Evolutionary conservation across 305 asterid genomes (phyloP).

Genomic region (Rubia balearica): DNA sequence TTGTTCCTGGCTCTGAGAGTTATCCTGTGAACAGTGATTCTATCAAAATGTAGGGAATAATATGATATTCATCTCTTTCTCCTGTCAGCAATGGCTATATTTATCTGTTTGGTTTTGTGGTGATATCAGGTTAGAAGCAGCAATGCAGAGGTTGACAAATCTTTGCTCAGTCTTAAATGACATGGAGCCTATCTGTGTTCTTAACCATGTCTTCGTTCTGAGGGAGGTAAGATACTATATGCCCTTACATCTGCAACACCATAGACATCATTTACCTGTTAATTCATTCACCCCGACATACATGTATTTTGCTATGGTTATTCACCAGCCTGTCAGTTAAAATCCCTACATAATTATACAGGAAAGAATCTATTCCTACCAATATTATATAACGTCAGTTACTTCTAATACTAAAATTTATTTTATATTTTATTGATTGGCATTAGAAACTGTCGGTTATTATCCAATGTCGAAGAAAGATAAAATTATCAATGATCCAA

Average conservation of each 20-base stretch:
- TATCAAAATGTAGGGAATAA: constrained; percentile 62
- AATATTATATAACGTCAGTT: background rate
- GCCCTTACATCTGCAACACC: background rate
- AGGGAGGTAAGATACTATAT: constrained; percentile 60
- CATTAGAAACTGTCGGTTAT: background rate
- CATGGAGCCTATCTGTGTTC: constrained; percentile 98
- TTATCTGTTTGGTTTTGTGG: constrained; percentile 20
- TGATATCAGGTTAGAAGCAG: constrained; percentile 92
- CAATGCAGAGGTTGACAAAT: constrained; percentile 94
- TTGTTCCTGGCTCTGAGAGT: constrained; percentile 93
- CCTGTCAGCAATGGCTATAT: background rate
- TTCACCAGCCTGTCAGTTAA: background rate
- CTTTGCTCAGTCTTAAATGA: constrained; percentile 95
- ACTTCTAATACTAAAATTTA: background rate
- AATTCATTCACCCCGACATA: background rate
- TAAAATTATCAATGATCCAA: background rate
- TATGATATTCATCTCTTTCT: constrained; percentile 9
- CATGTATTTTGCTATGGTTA: background rate
- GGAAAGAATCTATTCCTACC: background rate
- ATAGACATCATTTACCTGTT: constrained; percentile 4
- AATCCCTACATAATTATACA: background rate
- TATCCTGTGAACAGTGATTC: constrained; percentile 87
- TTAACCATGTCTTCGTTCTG: constrained; percentile 93
- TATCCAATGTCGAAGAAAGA: background rate
- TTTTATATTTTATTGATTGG: background rate